Evolutionary conservation across 352 stramenopile genomes (phyloP).

Genomic region (Globisporangium irregulare): DNA sequence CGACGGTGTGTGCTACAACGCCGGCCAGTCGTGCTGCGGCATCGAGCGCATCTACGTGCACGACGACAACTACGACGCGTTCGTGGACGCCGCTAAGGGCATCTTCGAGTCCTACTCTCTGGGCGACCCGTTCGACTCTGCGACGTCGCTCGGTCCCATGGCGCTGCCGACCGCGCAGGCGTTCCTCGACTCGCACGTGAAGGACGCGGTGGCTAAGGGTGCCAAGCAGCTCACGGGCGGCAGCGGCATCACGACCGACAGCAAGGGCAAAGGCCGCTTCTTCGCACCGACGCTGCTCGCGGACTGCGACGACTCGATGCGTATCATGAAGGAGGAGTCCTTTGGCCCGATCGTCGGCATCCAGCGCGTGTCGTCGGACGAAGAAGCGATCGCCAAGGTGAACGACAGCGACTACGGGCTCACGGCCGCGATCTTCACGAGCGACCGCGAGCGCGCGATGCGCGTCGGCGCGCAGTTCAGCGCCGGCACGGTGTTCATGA

Average conservation of each 20-base stretch:
- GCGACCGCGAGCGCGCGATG: conserved; percentile 52
- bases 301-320: conserved; percentile 63
- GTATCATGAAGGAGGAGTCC: conserved; percentile 80
- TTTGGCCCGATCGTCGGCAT: conserved; percentile 83
- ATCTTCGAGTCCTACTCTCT: conserved; percentile 68
- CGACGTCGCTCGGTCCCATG: conserved; percentile 73
- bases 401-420: conserved; percentile 83
- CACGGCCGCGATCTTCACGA: conserved; percentile 74
- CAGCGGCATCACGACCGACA: conserved; percentile 37
- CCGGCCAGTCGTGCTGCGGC: conserved; percentile 81
- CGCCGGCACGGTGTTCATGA: conserved; percentile 82
- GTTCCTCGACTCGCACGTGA: conserved; percentile 56
- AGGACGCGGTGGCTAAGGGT: conserved; percentile 73
- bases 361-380: conserved; percentile 63
- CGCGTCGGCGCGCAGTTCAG: conserved; percentile 55
- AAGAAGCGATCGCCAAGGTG: conserved; percentile 72
- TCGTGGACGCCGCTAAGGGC: conserved; percentile 58
- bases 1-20: conserved; percentile 82
- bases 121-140: conserved; percentile 56
- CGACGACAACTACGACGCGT: conserved; percentile 74
- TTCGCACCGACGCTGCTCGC: conserved; percentile 76
- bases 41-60: conserved; percentile 87
- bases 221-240: conserved; percentile 48
- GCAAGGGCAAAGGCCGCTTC: conserved; percentile 60
- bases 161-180: conserved; percentile 43